Conservation (phyloP, 2,329 filamentous ascomycete species). For the Grosmannia serpens region DNA sequence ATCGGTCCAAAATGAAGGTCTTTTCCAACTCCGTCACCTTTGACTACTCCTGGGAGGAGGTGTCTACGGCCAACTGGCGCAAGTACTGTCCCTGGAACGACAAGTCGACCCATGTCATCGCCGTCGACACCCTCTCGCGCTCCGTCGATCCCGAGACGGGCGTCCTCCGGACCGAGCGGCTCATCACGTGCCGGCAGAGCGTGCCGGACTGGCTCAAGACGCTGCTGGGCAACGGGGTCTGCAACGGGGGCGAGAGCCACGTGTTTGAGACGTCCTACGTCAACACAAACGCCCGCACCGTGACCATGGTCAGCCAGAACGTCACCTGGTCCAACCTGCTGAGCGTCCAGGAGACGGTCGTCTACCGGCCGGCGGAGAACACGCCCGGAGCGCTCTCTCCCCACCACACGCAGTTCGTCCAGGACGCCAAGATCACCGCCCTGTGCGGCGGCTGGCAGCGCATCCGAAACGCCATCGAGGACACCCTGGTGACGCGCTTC, state of each 20-base stretch:
- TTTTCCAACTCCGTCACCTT: slow-evolving; percentile 85
- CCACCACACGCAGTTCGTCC: slow-evolving; percentile 66
- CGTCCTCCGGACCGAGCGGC: slow-evolving; percentile 49
- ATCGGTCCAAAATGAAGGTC: slow-evolving; percentile 64
- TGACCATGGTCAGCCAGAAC: slow-evolving; percentile 95
- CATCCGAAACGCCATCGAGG: slow-evolving; percentile 92
- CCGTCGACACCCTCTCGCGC: slow-evolving; percentile 84
- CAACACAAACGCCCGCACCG: slow-evolving; percentile 68
- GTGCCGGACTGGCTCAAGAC: slow-evolving; percentile 71
- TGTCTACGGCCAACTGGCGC: slow-evolving; percentile 93
- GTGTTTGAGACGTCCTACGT: slow-evolving; percentile 96
- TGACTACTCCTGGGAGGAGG: slow-evolving; percentile 97
- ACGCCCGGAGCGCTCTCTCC: slow-evolving; percentile 15
- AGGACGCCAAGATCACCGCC: slow-evolving; percentile 87
- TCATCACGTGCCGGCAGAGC: slow-evolving; percentile 50
- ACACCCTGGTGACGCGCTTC: slow-evolving; percentile 76
- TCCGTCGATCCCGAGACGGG: slow-evolving; percentile 42
- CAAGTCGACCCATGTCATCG: slow-evolving; percentile 91
- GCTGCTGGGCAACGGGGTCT: slow-evolving; percentile 57
- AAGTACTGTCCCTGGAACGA: slow-evolving; percentile 99
- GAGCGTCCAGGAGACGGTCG: slow-evolving; percentile 84
- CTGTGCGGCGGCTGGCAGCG: slow-evolving; percentile 95
- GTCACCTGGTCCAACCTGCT: slow-evolving; percentile 86
- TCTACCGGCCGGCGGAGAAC: slow-evolving; percentile 53
- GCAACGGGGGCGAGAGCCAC: slow-evolving; percentile 55